Evolutionary conservation across 768 basidiomycete genomes (phyloP), one percentile per base, ranked within the genome.

Genomic region (Pleurotus sapidus): DNA sequence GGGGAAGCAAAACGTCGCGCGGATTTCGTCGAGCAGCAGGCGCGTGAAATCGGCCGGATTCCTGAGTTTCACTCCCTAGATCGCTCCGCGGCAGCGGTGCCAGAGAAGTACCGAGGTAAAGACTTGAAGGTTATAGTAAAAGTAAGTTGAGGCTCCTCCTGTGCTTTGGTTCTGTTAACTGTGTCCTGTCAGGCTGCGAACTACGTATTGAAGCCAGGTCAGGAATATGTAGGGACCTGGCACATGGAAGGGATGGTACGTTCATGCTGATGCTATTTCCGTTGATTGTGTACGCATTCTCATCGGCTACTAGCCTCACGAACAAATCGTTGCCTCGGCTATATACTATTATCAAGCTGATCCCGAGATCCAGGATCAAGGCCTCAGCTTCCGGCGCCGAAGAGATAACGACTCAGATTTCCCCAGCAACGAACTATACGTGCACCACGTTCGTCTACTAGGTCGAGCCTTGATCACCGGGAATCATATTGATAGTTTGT

Each of bases 241-340:
- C 61, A 62, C 39, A 56, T 62, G 45, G 61, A 62, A 47, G 61
- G 61, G 15, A 62, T 62, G 61, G 61, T 62, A 7, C 20, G 20
- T 20, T 20, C 20, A 20, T 20, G 20, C 20, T 20, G 20, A 20
- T 3, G 20, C 5, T 30, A 30, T 7, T 30, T 30, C 0, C 1
- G 9, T 30, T 4, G 27, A 30, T 30, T 8, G 4, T 8, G 27
- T 30, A 30, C 6, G 7, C 27, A 30, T 30, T 30, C 27, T 30
- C 27, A 30, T 8, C 1, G 5, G 27, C 27, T 8, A 30, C 24
- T 38, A 62, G 61, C 61, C 61, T 25, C 61, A 62, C 30, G 61
- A 62, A 18, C 61, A 56, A 6, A 60, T 62, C 5, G 55, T 46
- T 2, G 59, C 61, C 4, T 62, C 61, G 3, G 51, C 42, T n/a